Evolutionary conservation across 257 asterid species (phyloP), one percentile per base, ranked within the genome.

Genomic region (Perilla frutescens): DNA sequence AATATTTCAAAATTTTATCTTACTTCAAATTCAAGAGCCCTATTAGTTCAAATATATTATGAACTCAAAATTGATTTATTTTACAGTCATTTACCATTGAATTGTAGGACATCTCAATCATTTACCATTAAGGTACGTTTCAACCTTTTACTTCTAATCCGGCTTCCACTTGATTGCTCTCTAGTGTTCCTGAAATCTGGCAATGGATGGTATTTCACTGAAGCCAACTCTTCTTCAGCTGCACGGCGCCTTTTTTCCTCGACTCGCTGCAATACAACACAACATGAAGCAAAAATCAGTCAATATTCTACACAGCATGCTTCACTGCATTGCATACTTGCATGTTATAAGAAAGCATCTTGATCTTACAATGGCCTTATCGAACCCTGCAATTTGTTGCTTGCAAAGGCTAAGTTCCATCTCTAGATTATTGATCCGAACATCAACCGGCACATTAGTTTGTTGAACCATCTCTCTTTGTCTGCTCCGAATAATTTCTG

Each of bases 361-460:
- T 85, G 91, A 37, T 68, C 97, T 89, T 85, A 94, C 98, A 47
- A 87, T 85, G 11, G 92, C 80, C 70, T 60, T 87, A 39, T 87
- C 87, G 64, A 82, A 79, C 31, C 84, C 88, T 68, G 83, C 73
- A 79, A 94, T 81, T 77, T 87, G 99, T 65, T 87, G 92, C 82
- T 87, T 84, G 90, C 96, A 94, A 37, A 91, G 88, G 86, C 82
- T 86, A 76, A 91, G 83, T 82, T 94, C 99, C 99, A 91, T 94
- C 78, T 91, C 95, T 9, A 91, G 86, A 50, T 90, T 71, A 72
- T 76, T 83, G 49, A 91, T 76, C 53, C 97, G 89, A 77, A 75
- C 73, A 15, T 88, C 87, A 62, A 84, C 77, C 48, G 95, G 88
- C 44, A 94, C 93, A 66, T 77, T 80, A 80, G 78, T 81, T 75